Evolutionary conservation across 768 basidiomycete genomes (phyloP).

Genomic region (Termitomyces sp.): DNA sequence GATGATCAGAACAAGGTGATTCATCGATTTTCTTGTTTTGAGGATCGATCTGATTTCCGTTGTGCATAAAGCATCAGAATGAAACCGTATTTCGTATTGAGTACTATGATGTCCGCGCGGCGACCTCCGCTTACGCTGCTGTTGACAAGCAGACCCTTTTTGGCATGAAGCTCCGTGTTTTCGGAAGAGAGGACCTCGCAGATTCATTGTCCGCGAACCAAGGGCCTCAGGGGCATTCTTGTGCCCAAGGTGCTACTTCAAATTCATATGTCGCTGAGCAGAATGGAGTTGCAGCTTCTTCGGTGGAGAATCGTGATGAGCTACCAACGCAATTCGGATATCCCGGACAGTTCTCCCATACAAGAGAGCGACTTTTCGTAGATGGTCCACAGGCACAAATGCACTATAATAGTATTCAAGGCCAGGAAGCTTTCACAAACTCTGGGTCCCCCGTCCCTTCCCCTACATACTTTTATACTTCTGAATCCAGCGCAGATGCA

Average conservation of each 20-base stretch:
- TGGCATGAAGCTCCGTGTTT: slow-evolving; percentile 44
- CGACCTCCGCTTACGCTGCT: slow-evolving; percentile 41
- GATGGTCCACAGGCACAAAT: slow-evolving; percentile 18
- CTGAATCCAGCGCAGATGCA: slow-evolving; percentile 19
- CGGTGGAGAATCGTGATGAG: slow-evolving; percentile 7
- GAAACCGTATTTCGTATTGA: slow-evolving; percentile 49
- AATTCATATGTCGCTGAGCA: background rate
- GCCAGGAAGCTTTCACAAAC: slow-evolving; percentile 17
- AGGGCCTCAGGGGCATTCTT: slow-evolving; percentile 1
- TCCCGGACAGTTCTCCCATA: slow-evolving; percentile 29
- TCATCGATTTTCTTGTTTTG: background rate
- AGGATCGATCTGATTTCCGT: background rate
- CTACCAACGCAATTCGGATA: slow-evolving; percentile 16
- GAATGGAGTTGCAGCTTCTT: slow-evolving; percentile 4
- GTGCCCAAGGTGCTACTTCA: background rate
- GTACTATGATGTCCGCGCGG: slow-evolving; percentile 61
- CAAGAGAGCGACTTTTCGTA: slow-evolving; percentile 25
- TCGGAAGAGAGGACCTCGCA: slow-evolving; percentile 19
- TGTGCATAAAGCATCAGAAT: background rate
- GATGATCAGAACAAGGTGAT: slow-evolving; percentile 18
- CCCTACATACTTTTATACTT: slow-evolving; percentile 30
- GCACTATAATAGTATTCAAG: slow-evolving; percentile 19
- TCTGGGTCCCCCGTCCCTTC: slow-evolving; percentile 18
- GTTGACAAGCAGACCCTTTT: slow-evolving; percentile 45
- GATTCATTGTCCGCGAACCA: slow-evolving; percentile 3